These are phyloP conservation scores for Talaromyces amestolkiae DNA, from an alignment of 2,329 filamentous ascomycete genomes.

Conservation along the genomic window DNA sequence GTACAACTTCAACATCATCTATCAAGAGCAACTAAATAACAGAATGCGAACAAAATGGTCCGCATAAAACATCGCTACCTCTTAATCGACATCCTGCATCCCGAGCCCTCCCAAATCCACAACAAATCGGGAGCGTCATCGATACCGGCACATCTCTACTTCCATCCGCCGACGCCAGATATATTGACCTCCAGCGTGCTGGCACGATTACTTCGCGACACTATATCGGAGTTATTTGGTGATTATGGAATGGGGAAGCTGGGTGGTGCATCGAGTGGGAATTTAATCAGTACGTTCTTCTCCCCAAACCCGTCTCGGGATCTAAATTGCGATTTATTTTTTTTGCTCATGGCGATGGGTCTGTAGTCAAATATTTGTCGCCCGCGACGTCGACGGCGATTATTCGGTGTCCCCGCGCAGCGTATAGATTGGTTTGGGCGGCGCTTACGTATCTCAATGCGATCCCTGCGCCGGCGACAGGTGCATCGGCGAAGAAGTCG, in stretches of 20 bases:
- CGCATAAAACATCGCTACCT: conserved; percentile 95
- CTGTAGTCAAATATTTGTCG: conserved; percentile 84
- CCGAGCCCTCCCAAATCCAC: conserved; percentile 45
- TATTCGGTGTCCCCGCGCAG: conserved; percentile 73
- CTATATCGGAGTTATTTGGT: conserved; percentile 73
- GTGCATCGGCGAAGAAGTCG: not conserved
- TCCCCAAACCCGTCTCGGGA: not conserved
- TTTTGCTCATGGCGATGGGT: not conserved
- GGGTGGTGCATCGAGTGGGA: conserved; percentile 65
- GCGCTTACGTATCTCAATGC: conserved; percentile 76
- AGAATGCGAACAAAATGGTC: conserved; percentile 59
- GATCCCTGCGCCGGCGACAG: conserved; percentile 50
- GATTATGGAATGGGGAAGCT: conserved; percentile 69
- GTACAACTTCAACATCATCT: not conserved
- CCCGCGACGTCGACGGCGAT: conserved; percentile 93
- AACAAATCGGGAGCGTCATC: conserved; percentile 21
- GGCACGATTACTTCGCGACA: conserved; percentile 65
- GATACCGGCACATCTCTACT: conserved; percentile 61
- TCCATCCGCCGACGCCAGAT: conserved; percentile 76
- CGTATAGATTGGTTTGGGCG: conserved; percentile 87
- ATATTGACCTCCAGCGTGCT: conserved; percentile 66
- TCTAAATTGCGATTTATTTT: not conserved
- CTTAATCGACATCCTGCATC: conserved; percentile 90
- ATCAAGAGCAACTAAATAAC: too few relatives aligned
- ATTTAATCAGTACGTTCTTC: conserved; percentile 59